Evolutionary conservation across 805 yeast genomes (phyloP).

Genomic region (Kuraishia molischiana): DNA sequence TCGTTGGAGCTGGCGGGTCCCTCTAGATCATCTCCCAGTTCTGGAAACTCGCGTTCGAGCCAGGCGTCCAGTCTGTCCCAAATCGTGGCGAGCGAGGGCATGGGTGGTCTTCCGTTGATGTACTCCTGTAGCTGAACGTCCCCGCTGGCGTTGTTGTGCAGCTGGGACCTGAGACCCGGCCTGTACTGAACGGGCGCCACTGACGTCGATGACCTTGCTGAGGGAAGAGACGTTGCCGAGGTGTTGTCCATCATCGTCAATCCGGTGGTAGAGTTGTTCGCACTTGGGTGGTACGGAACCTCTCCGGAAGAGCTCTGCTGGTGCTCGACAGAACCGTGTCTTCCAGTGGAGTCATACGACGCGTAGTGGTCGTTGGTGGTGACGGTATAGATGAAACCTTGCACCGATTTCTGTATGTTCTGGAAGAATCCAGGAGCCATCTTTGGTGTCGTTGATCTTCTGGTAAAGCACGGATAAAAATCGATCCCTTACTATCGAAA

Average conservation of each 20-base stretch:
- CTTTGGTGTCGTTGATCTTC: too few species aligned
- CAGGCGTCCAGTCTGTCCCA: conserved; percentile 89
- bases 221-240: conserved; percentile 23
- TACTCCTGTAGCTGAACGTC: conserved; percentile 46
- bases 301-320: conserved; percentile 21
- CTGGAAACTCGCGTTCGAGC: conserved; percentile 72
- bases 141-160: conserved; percentile 28
- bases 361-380: conserved; percentile 56
- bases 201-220: conserved; percentile 30
- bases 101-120: conserved; percentile 36
- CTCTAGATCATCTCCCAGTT: conserved; percentile 67
- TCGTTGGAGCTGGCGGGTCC: conserved; percentile 77
- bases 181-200: conserved; percentile 32
- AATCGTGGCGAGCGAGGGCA: conserved; percentile 62
- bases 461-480: too few species aligned
- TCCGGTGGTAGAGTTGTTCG: conserved; percentile 16
- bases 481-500: too few species aligned
- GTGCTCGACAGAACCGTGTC: conserved; percentile 13
- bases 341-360: conserved; percentile 32
- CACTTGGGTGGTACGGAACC: conserved; percentile 7
- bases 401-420: conserved; percentile 8
- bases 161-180: conserved; percentile 27
- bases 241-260: conserved; percentile 20
- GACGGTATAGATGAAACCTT: conserved; percentile 30
- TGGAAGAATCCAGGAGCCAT: conserved; percentile 1